Conservation (phyloP, 2,329 filamentous ascomycete species). For the Diaporthe caulivora region DNA sequence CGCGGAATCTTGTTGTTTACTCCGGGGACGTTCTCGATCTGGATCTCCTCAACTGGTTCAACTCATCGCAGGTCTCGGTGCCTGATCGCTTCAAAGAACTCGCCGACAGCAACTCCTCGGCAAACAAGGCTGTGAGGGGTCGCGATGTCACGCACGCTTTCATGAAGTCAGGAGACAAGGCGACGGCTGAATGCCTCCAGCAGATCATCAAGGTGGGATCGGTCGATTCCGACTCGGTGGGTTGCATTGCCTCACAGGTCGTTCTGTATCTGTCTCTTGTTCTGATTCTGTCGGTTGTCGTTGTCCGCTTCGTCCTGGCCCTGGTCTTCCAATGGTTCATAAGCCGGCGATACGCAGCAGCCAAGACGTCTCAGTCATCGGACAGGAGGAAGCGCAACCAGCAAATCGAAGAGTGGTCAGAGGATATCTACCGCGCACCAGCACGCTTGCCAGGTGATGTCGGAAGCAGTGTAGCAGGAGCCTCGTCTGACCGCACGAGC, state of each 20-base stretch:
- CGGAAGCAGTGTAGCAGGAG: conserved; percentile 70
- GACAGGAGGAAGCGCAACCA: conserved; percentile 87
- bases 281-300: conserved; percentile 91
- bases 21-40: conserved; percentile 94
- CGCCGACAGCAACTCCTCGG: conserved; percentile 71
- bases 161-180: conserved; percentile 82
- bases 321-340: conserved; percentile 97
- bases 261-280: conserved; percentile 94
- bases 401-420: conserved; percentile 97
- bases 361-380: conserved; percentile 85
- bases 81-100: conserved; percentile 85
- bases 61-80: conserved; percentile 80
- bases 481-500: conserved; percentile 76
- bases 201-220: conserved; percentile 97
- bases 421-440: conserved; percentile 95
- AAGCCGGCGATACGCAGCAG: conserved; percentile 84
- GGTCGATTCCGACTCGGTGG: conserved; percentile 94
- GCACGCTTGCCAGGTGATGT: conserved; percentile 83
- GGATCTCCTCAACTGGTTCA: conserved; percentile 90
- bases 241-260: conserved; percentile 97
- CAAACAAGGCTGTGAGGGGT: conserved; percentile 77
- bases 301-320: conserved; percentile 88
- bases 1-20: conserved; percentile 93
- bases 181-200: conserved; percentile 86
- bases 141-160: conserved; percentile 92